These are phyloP conservation scores for Diutina catenulata DNA, from an alignment of 1,139 yeast species.

Conservation along the genomic window DNA sequence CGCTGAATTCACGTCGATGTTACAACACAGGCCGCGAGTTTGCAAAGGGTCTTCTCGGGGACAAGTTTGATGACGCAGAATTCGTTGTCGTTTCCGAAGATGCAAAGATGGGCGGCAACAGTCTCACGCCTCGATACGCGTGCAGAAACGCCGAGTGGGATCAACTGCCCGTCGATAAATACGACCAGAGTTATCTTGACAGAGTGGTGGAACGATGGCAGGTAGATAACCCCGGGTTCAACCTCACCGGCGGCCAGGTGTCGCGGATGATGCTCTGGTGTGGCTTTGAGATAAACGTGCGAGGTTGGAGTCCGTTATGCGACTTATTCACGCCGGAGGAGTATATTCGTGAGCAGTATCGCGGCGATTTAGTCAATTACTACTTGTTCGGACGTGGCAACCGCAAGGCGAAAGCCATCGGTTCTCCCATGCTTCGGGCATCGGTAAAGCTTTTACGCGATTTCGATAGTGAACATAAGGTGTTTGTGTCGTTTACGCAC, in stretches of 20 bases:
- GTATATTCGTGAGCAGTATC: conserved; percentile 31
- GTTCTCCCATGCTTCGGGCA: conserved; percentile 10
- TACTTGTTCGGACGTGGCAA: conserved; percentile 43
- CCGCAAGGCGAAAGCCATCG: conserved; percentile 28
- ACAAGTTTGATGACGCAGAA: conserved; percentile 37
- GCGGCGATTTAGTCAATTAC: conserved; percentile 31
- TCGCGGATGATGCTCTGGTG: conserved; percentile 30
- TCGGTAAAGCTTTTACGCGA: not conserved
- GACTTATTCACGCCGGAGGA: conserved; percentile 39
- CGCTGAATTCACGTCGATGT: conserved; percentile 21
- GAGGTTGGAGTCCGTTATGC: conserved; percentile 39
- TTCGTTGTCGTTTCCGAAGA: conserved; percentile 27
- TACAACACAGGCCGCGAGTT: conserved; percentile 44
- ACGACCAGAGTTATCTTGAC: conserved; percentile 16
- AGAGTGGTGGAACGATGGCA: conserved; percentile 21
- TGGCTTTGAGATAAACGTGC: conserved; percentile 33
- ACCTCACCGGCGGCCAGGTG: conserved; percentile 25
- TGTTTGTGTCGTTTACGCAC: conserved; percentile 36
- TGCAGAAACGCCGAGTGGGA: conserved; percentile 13
- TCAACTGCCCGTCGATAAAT: conserved; percentile 12
- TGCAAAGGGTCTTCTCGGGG: conserved; percentile 31
- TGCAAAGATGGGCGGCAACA: conserved; percentile 17
- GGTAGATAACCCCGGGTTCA: not conserved
- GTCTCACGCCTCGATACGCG: conserved; percentile 19
- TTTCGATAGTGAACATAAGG: not conserved